phyloP scores from a whole-genome alignment of 257 asterid species.

The Sherardia arvensis region DNA sequence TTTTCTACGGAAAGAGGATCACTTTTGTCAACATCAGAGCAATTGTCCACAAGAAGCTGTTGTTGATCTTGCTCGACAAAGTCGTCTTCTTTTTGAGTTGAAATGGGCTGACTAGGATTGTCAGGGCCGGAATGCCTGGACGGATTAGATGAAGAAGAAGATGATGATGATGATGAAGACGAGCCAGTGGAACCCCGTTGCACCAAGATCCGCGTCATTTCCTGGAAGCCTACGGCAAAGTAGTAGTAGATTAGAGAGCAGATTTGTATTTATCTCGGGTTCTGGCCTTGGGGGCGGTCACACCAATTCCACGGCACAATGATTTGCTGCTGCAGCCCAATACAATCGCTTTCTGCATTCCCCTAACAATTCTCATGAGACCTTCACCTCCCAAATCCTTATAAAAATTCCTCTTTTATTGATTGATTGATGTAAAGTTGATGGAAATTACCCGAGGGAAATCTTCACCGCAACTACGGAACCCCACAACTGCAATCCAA shows the following conservation, averaged over 20 bases:
- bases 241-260: conserved; percentile 39
- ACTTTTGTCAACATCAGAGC: conserved; percentile 31
- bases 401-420: conserved; percentile 60
- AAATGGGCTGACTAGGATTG: conserved; percentile 25
- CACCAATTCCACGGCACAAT: conserved; percentile 73
- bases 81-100: conserved; percentile 50
- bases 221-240: conserved; percentile 16
- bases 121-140: conserved; percentile 42
- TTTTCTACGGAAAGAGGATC: conserved; percentile 40
- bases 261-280: conserved; percentile 74
- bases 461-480: conserved; percentile 30
- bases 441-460: conserved; percentile 45
- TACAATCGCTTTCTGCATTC: conserved; percentile 85
- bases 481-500: conserved; percentile 49
- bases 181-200: conserved; percentile 85
- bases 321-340: conserved; percentile 65
- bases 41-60: conserved; percentile 39
- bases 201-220: conserved; percentile 84
- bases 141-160: conserved; percentile 39
- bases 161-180: conserved; percentile 19
- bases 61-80: conserved; percentile 43
- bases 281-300: conserved; percentile 82
- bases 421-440: conserved; percentile 42
- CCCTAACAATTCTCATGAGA: conserved; percentile 99
- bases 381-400: conserved; percentile 56